Evolutionary conservation across 768 basidiomycete species (phyloP).

Genomic region (Tylopilus intermedius): DNA sequence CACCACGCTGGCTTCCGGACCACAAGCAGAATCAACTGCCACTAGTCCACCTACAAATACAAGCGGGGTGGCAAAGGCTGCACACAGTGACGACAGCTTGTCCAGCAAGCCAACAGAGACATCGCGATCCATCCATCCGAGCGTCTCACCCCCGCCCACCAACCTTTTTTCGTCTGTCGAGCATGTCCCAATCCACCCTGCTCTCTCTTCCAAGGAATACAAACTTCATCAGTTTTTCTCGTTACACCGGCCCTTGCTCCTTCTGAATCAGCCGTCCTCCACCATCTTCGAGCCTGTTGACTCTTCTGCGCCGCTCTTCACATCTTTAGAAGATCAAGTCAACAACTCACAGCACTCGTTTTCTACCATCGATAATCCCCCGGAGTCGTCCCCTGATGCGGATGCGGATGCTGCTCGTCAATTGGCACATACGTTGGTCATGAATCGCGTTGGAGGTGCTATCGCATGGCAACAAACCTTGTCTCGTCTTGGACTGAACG

Average conservation of each 20-base stretch:
- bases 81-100: constrained; percentile 26
- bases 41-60: constrained; percentile 14
- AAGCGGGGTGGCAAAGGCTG: constrained; percentile 13
- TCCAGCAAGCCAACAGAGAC: constrained; percentile 22
- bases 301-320: constrained; percentile 17
- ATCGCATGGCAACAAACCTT: constrained; percentile 68
- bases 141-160: constrained; percentile 15
- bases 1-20: constrained; percentile 31
- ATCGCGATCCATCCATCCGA: constrained; percentile 8
- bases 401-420: constrained; percentile 79
- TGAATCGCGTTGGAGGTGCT: constrained; percentile 57
- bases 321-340: constrained; percentile 18
- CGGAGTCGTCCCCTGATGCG: constrained; percentile 56
- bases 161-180: constrained; percentile 5
- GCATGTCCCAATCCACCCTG: constrained; percentile 41
- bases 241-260: constrained; percentile 71
- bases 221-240: constrained; percentile 84
- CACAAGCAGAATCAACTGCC: constrained; percentile 26
- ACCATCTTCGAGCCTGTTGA: constrained; percentile 44
- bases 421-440: constrained; percentile 68
- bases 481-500: constrained; percentile 57
- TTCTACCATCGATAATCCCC: constrained; percentile 38
- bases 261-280: constrained; percentile 57
- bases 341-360: constrained; percentile 23
- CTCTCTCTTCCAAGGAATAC: constrained; percentile 61